Conservation (phyloP, 2,329 filamentous ascomycete species). For the Biscogniauxia sp. region DNA sequence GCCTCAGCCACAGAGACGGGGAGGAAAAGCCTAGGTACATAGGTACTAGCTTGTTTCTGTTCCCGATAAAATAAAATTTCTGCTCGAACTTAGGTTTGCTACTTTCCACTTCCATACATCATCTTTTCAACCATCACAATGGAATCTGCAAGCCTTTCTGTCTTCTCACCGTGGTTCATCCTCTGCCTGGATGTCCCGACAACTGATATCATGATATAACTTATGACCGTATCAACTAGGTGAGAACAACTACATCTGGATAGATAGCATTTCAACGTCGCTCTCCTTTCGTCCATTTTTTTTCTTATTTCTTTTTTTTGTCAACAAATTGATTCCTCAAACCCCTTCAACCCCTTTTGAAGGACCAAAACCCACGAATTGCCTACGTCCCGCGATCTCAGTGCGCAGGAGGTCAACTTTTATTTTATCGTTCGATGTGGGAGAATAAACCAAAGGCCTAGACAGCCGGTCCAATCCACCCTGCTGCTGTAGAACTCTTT, state of each 20-base stretch:
- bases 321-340: neutral
- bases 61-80: neutral
- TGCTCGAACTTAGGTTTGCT: neutral
- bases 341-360: neutral
- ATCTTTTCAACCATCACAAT: neutral
- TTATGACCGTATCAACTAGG: too few relatives aligned
- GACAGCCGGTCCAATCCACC: slow-evolving; percentile 68
- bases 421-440: slow-evolving; percentile 57
- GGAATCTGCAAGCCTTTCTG: too few relatives aligned
- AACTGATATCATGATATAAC: too few relatives aligned
- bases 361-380: slow-evolving; percentile 50
- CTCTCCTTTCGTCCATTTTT: too few relatives aligned
- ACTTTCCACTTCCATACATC: neutral
- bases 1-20: neutral
- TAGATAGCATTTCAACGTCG: too few relatives aligned
- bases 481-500: slow-evolving; percentile 51
- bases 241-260: too few relatives aligned
- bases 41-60: neutral
- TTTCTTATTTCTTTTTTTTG: neutral
- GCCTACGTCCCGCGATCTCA: slow-evolving; percentile 58
- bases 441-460: slow-evolving; percentile 62
- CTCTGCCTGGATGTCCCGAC: too few relatives aligned
- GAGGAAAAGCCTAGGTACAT: neutral
- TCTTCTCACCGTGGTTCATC: too few relatives aligned
- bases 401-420: slow-evolving; percentile 60